These are phyloP conservation scores for Phytophthora foliorum DNA, from an alignment of 352 stramenopile species.

Conservation along the genomic window DNA sequence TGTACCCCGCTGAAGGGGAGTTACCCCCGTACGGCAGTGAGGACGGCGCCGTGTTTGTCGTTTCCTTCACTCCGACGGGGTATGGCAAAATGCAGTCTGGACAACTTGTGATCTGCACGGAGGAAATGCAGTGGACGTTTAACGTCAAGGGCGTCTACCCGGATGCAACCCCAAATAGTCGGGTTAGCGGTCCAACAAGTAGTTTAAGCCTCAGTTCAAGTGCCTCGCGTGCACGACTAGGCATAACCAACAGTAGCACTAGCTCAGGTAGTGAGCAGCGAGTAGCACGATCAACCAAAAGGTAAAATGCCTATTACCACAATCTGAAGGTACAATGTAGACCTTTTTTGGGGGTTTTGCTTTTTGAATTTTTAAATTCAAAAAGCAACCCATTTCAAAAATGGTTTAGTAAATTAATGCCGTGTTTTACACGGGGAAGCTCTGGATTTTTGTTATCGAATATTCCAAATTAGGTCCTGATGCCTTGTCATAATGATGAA, in stretches of 20 bases:
- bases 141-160: constrained; percentile 91
- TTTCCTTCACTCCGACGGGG: constrained; percentile 92
- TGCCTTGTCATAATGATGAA: too few species aligned
- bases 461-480: too few species aligned
- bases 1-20: constrained; percentile 82
- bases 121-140: constrained; percentile 95
- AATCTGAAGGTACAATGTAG: too few species aligned
- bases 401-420: too few species aligned
- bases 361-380: too few species aligned
- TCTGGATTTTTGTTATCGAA: too few species aligned
- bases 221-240: constrained; percentile 34
- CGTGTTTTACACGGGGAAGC: too few species aligned
- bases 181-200: constrained; percentile 40
- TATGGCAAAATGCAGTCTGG: constrained; percentile 94
- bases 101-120: constrained; percentile 87
- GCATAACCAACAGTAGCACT: constrained; percentile 21
- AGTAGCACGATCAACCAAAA: too few species aligned
- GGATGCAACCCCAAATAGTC: constrained; percentile 55
- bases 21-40: constrained; percentile 80
- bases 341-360: too few species aligned
- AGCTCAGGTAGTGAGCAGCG: constrained; percentile 7
- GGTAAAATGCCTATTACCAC: too few species aligned
- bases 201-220: constrained; percentile 57
- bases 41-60: constrained; percentile 81
- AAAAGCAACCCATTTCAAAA: too few species aligned